Evolutionary conservation across 495 filamentous ascomycete species (phyloP), one percentile per base, ranked within the genome.

Genomic region (Collariella sp.): DNA sequence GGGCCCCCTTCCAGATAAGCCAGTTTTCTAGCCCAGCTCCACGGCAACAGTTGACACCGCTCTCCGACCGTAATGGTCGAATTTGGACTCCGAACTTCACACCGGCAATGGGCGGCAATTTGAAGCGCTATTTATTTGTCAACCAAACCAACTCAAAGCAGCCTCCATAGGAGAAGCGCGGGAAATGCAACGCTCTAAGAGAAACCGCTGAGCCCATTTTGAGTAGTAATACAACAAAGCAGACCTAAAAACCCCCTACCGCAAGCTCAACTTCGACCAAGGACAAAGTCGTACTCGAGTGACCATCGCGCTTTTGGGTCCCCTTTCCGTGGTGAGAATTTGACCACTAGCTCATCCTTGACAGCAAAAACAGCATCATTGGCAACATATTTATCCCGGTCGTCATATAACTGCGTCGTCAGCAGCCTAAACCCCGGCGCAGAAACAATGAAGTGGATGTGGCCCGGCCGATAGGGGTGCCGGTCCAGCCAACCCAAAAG

Each of bases 311-410:
- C 86, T 60, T 79, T 72, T 1, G 76, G 66, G 58, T 88, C 83
- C 11, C 71, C 77, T 59, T 82, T 63, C 16, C 76, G 72, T 20
- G 75, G 74, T 50, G 76, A 56, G 61, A 90, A 89, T 53, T 82
- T 78, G 18, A 88, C 83, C 38, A 87, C 61, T 57, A 90, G 67
- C 19, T 80, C 83, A 56, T 88, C 80, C 74, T 89, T 91, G 34
- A 88, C 84, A 0, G 86, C 87, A 60, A 89, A 91, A 6, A 87
- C 86, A 0, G 79, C 72, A 67, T 91, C 87, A 40, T 88, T 75
- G 20, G 63, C 63, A 19, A 87, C 69, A 55, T 87, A 78, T 56
- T 76, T 67, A 57, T 83, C 84, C 23, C 79, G 72, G 51, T 75
- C 63, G 60, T 90, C 86, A 61, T 89, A 89, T 42, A 89, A 75